A percentile compares a stretch with the other conserved stretches of the same genome.
Conservation (phyloP, 257 asterid genomes). For the Nemophila menziesii region DNA sequence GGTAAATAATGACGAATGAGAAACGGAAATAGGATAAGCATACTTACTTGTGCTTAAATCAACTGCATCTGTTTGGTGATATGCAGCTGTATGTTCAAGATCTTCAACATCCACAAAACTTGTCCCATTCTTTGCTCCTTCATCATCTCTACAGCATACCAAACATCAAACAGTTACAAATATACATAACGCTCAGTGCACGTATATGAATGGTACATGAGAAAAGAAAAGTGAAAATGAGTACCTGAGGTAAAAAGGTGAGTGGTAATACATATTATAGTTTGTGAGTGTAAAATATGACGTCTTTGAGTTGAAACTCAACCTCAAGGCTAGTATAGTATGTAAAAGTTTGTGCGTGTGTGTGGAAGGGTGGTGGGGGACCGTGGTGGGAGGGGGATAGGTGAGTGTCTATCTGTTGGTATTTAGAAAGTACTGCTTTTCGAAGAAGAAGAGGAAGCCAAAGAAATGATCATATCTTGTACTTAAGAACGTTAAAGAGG, state of each 20-base stretch:
- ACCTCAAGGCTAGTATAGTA: too few species aligned
- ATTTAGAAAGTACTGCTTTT: too few species aligned
- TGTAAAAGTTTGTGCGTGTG: too few species aligned
- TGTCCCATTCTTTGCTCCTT: constrained; percentile 24
- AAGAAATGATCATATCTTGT: too few species aligned
- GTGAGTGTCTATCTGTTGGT: too few species aligned
- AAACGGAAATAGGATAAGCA: not conserved
- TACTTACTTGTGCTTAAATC: constrained; percentile 53
- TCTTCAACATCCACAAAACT: constrained; percentile 47
- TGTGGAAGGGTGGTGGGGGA: too few species aligned
- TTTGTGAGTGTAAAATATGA: constrained; percentile 22
- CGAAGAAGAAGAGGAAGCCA: too few species aligned
- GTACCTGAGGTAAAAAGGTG: constrained; percentile 61
- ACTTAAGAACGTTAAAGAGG: too few species aligned
- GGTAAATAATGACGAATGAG: not conserved
- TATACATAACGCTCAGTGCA: too few species aligned
- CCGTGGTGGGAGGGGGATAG: too few species aligned
- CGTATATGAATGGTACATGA: too few species aligned
- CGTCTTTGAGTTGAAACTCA: too few species aligned
- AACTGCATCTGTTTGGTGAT: constrained; percentile 43
- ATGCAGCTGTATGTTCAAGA: constrained; percentile 43
- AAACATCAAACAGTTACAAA: not conserved
- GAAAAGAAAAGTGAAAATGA: not conserved
- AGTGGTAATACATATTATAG: constrained; percentile 45
- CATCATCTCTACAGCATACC: constrained; percentile 29